These are phyloP conservation scores for Solanum bulbocastanum DNA, from an alignment of 257 asterid genomes.

Conservation along the genomic window DNA sequence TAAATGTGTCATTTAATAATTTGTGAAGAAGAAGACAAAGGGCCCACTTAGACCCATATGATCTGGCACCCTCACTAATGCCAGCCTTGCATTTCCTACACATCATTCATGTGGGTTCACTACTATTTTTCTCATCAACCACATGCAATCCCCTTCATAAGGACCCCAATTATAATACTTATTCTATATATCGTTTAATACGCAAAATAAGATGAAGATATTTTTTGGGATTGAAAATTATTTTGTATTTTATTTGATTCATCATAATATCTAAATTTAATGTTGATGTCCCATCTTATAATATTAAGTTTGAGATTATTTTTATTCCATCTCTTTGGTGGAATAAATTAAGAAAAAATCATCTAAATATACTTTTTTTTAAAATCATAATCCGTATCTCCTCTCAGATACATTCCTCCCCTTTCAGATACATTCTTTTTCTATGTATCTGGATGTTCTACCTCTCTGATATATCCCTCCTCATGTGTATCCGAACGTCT, in stretches of 20 bases:
- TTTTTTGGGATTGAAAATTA: background rate
- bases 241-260: background rate
- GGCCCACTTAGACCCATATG: conserved; percentile 18
- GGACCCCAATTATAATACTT: conserved; percentile 22
- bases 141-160: conserved; percentile 41
- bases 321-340: background rate
- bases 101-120: conserved; percentile 64
- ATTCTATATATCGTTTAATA: background rate
- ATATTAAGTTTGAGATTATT: background rate
- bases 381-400: fast-evolving
- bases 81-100: conserved; percentile 74
- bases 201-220: background rate
- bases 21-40: background rate
- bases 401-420: no score
- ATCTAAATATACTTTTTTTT: no score
- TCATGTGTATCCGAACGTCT: fast-evolving
- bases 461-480: background rate
- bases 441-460: no score
- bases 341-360: no score
- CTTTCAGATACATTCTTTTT: no score
- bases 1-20: background rate
- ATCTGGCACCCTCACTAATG: conserved; percentile 83
- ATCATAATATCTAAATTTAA: background rate
- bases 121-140: conserved; percentile 26
- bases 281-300: background rate